phyloP scores from a whole-genome alignment of 2,329 filamentous ascomycete species.

The Colletotrichum sp. region DNA sequence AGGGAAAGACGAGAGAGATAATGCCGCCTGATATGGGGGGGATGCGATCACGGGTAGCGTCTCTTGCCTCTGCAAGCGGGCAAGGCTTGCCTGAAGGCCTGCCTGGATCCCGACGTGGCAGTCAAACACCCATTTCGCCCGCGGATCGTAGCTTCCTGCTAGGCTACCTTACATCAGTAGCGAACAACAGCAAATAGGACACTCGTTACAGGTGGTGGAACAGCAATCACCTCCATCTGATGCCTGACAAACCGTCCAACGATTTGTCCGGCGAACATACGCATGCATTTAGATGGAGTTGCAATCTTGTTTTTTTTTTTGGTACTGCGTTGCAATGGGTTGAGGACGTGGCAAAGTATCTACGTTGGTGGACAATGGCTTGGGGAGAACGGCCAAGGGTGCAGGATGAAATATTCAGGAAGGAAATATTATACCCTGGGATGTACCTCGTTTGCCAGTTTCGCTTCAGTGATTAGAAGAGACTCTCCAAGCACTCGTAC shows the following conservation, averaged over 20 bases:
- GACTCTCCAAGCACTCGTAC: background rate
- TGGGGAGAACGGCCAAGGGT: background rate
- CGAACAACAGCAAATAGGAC: conserved; percentile 34
- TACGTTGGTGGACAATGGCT: background rate
- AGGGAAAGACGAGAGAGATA: conserved; percentile 35
- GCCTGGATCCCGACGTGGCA: conserved; percentile 47
- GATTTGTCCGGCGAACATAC: background rate
- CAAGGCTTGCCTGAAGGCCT: conserved; percentile 29
- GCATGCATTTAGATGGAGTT: background rate
- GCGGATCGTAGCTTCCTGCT: conserved; percentile 79
- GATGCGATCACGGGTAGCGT: conserved; percentile 44
- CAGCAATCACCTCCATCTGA: background rate
- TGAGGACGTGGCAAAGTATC: background rate
- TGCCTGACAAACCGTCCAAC: background rate
- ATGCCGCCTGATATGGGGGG: conserved; percentile 24
- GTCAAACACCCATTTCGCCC: conserved; percentile 65
- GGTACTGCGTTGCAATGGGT: conserved; percentile 5
- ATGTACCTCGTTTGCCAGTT: conserved; percentile 4
- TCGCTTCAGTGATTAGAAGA: background rate
- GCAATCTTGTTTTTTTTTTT: background rate
- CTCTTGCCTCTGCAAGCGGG: conserved; percentile 46
- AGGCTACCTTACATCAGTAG: conserved; percentile 70
- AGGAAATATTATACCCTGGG: conserved; percentile 15
- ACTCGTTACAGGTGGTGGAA: background rate
- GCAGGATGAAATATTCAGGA: conserved; percentile 8